Conservation (phyloP, 2,329 filamentous ascomycete genomes). For the Xenosphaeropsis pyriputrescens region DNA sequence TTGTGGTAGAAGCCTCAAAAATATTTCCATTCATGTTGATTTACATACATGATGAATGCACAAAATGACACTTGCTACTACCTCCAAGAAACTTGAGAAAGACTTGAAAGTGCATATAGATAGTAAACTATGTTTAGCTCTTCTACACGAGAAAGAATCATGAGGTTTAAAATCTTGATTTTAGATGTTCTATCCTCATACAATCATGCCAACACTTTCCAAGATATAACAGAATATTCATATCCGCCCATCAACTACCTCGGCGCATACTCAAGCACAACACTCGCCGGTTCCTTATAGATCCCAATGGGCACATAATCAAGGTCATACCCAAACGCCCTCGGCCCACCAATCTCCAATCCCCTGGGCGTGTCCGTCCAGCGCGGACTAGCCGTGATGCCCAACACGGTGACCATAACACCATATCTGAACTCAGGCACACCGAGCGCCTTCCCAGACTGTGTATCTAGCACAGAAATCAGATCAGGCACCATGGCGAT, state of each 20-base stretch:
- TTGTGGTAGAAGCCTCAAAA: no score
- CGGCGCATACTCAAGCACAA: constrained; percentile 30
- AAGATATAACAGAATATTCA: no score
- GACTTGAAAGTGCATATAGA: no score
- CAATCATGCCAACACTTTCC: no score
- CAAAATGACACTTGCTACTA: no score
- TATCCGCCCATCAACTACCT: neutral
- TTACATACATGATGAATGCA: no score
- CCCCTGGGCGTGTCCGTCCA: constrained; percentile 35
- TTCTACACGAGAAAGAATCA: no score
- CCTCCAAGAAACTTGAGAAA: no score
- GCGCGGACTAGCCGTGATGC: constrained; percentile 35
- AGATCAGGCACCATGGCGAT: constrained; percentile 33
- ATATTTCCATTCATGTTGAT: no score
- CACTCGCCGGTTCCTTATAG: constrained; percentile 36
- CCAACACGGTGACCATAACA: constrained; percentile 33
- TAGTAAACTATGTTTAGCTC: no score
- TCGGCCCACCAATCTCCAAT: constrained; percentile 32
- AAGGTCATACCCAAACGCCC: constrained; percentile 30
- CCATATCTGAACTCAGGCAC: constrained; percentile 40
- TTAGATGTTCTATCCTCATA: no score
- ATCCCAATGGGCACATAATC: constrained; percentile 33
- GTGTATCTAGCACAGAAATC: constrained; percentile 30
- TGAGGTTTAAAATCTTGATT: no score
- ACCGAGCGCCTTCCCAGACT: constrained; percentile 31